These are phyloP conservation scores for Acrodontium crateriforme DNA, from an alignment of 2,329 filamentous ascomycete genomes.

Conservation along the genomic window DNA sequence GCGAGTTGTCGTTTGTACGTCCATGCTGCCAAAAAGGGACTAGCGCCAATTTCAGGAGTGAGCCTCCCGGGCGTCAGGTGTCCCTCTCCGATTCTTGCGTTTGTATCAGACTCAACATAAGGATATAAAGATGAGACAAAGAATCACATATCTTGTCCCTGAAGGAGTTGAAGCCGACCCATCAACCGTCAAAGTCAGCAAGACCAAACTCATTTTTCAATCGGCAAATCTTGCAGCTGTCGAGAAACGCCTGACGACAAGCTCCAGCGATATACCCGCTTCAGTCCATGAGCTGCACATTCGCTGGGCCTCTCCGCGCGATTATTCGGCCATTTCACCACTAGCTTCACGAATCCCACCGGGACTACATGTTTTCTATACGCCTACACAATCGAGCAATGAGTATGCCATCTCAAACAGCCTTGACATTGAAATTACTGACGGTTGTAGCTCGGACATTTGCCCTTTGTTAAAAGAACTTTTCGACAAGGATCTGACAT, in stretches of 20 bases:
- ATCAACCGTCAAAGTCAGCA: conserved; percentile 44
- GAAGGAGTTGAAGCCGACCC: conserved; percentile 53
- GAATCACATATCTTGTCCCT: conserved; percentile 60
- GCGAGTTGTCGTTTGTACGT: too few relatives aligned
- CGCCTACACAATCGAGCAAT: conserved; percentile 34
- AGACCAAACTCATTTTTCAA: conserved; percentile 41
- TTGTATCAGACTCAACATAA: too few relatives aligned
- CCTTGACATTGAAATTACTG: background rate
- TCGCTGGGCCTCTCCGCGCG: conserved; percentile 53
- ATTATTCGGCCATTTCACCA: conserved; percentile 50
- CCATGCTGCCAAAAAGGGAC: too few relatives aligned
- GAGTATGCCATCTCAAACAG: conserved; percentile 19
- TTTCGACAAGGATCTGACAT: conserved; percentile 44
- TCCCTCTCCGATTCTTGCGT: too few relatives aligned
- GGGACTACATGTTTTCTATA: conserved; percentile 70
- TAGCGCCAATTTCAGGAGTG: too few relatives aligned
- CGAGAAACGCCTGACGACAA: conserved; percentile 66
- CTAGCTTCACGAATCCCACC: conserved; percentile 63
- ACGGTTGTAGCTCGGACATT: conserved; percentile 25
- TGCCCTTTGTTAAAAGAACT: conserved; percentile 45
- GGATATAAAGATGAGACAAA: conserved; percentile 74
- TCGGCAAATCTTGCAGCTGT: conserved; percentile 49
- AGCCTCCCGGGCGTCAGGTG: too few relatives aligned
- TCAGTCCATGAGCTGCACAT: conserved; percentile 54
- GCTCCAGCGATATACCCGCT: conserved; percentile 44